Conservation (phyloP, 768 basidiomycete genomes). For the Flagelloscypha sp. region DNA sequence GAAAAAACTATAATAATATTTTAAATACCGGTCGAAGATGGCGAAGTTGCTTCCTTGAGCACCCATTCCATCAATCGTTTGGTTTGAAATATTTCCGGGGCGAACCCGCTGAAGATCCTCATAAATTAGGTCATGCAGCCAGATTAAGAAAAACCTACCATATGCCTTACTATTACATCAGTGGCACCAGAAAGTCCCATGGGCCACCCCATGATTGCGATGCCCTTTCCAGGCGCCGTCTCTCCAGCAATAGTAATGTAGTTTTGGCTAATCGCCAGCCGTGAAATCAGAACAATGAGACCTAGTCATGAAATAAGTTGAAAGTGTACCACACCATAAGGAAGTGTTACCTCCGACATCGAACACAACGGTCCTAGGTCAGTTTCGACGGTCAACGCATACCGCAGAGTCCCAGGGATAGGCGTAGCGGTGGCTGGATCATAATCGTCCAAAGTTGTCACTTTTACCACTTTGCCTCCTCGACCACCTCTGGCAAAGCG, state of each 20-base stretch:
- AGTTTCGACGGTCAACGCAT: neutral
- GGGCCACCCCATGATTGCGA: neutral
- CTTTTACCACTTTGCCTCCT: neutral
- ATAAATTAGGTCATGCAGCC: too few species aligned
- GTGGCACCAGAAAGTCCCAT: neutral
- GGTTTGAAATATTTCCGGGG: neutral
- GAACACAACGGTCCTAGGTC: neutral
- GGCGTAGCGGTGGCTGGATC: neutral
- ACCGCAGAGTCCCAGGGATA: neutral
- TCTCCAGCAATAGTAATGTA: neutral
- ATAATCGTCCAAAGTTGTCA: neutral
- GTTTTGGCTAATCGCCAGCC: neutral
- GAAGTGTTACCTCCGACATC: neutral
- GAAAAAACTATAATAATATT: neutral
- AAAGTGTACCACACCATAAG: too few species aligned
- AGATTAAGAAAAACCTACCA: too few species aligned
- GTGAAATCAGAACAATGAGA: neutral
- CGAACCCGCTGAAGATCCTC: too few species aligned
- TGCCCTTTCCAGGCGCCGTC: constrained; percentile 1
- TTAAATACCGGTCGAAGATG: neutral
- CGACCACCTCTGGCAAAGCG: constrained; percentile 1
- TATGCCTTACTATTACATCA: neutral
- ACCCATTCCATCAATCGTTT: constrained; percentile 1
- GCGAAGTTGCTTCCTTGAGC: neutral
- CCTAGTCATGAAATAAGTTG: neutral